Base-by-base conservation (phyloP, 2,329 filamentous ascomycete species). In the Xylaria sp. region DNA sequence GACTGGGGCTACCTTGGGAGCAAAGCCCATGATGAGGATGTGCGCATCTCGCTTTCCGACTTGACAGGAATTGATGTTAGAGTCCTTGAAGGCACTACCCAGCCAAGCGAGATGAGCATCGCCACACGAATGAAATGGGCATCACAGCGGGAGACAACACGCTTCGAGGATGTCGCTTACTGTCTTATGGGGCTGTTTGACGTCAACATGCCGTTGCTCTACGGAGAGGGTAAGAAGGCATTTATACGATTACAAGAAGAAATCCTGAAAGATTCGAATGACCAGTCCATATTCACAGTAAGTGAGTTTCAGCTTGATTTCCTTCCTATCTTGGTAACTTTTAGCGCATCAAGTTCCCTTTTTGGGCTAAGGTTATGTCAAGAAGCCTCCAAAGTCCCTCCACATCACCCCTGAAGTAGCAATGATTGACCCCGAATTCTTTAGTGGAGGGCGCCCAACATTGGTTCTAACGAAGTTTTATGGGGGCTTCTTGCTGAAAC, bases 161-260 rank as follows among this genome's bases (percentile, higher is more conserved):
- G 63, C 0, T 21, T 43, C 6, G 63, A 65, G 37, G 59, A 65
- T 38, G 37, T 23, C 10, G 55, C 59, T 27, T 65, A 65, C 31
- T 60, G 60, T 54, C 55, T 65, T 2, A 63, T 65, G 59, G 59
- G 63, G 4, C 43, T 62, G 15, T 65, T 65, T 29, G 55, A 63
- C n/a, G 60, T 65, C 17, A 62, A 62, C 41, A 65, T 63, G 63
- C 63, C 63, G 2, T 51, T 65, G 7, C 52, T 62, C 3, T 65
- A 65, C 31, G 59, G 59, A 21, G 63, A 65, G 17, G 60, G 63
- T 15, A 46, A 15, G 6, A 63, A 60, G 31, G 55, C 63, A 11
- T 65, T 65, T 29, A 57, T 60, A n/a, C 59, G 59, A 40, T 23
- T 65, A 35, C 62, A 65, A 57, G 59, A 65, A 46, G 62, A 65